Percentiles rank a stretch among this genome's conserved stretches.
These are phyloP conservation scores for Ramaria sp. DNA, from an alignment of 768 basidiomycete species.

Conservation along the genomic window DNA sequence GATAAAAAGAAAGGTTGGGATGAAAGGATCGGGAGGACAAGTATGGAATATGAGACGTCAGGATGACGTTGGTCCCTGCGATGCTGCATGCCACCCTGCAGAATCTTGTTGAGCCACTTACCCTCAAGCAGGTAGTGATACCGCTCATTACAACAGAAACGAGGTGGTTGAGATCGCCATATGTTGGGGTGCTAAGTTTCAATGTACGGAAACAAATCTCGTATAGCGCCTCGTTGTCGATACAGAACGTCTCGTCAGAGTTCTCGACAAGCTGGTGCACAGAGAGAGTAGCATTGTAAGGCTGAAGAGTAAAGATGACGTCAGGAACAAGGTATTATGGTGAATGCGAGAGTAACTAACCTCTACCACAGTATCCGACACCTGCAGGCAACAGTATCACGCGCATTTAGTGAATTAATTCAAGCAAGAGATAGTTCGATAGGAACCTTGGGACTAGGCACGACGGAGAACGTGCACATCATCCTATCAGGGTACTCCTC, in stretches of 20 bases:
- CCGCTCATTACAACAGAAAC: constrained; percentile 98
- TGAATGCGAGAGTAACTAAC: constrained; percentile 24
- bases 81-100: neutral
- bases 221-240: constrained; percentile 98
- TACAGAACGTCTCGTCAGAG: constrained; percentile 99
- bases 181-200: constrained; percentile 91
- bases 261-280: constrained; percentile 99
- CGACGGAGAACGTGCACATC: constrained; percentile 99
- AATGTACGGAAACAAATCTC: constrained; percentile 98
- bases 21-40: neutral
- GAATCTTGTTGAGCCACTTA: constrained; percentile 8
- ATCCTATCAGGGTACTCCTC: constrained; percentile 99
- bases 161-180: constrained; percentile 96
- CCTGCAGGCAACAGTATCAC: constrained; percentile 16
- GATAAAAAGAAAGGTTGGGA: no score
- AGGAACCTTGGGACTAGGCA: constrained; percentile 79
- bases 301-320: constrained; percentile 32
- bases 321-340: neutral
- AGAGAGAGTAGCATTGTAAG: constrained; percentile 97
- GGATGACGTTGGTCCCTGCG: no score
- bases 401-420: neutral
- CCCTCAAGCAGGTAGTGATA: constrained; percentile 92
- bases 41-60: neutral
- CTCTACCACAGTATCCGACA: constrained; percentile 98
- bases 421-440: neutral